phyloP scores from a whole-genome alignment of 2,329 filamentous ascomycete genomes.

The Apiospora rasikravindrae region DNA sequence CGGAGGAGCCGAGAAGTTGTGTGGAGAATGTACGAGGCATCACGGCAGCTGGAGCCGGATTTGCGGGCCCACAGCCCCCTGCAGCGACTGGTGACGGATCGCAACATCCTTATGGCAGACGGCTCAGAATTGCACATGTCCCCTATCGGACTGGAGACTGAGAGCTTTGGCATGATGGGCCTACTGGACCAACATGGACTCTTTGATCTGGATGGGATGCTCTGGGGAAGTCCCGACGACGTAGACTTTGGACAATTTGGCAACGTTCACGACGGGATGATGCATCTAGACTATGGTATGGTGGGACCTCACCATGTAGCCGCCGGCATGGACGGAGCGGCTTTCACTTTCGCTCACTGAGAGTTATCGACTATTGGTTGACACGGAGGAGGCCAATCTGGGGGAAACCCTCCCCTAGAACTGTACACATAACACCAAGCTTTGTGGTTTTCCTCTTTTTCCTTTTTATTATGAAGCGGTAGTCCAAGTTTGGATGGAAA shows the following conservation, averaged over 20 bases:
- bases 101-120: slow-evolving; percentile 41
- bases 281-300: slow-evolving; percentile 33
- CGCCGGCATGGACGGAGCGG: slow-evolving; percentile 43
- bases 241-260: slow-evolving; percentile 41
- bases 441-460: background rate
- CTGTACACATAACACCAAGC: background rate
- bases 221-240: slow-evolving; percentile 52
- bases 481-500: background rate
- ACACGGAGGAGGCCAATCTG: background rate
- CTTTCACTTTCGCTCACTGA: slow-evolving; percentile 51
- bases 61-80: slow-evolving; percentile 40
- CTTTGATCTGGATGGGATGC: slow-evolving; percentile 63
- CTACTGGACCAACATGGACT: slow-evolving; percentile 59
- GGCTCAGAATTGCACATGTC: slow-evolving; percentile 54
- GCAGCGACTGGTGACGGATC: slow-evolving; percentile 42
- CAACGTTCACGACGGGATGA: slow-evolving; percentile 38
- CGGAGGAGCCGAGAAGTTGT: slow-evolving; percentile 68
- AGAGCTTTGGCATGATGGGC: slow-evolving; percentile 57
- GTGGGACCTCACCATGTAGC: slow-evolving; percentile 36
- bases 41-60: slow-evolving; percentile 45
- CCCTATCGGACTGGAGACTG: slow-evolving; percentile 56
- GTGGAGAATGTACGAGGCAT: slow-evolving; percentile 66
- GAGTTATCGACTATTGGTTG: background rate
- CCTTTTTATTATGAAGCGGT: background rate
- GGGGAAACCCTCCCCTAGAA: background rate